A percentile compares a stretch with the other conserved stretches of the same genome.
These are phyloP conservation scores for Bipolaris gigantea DNA, from an alignment of 2,329 filamentous ascomycete species.

Conservation along the genomic window DNA sequence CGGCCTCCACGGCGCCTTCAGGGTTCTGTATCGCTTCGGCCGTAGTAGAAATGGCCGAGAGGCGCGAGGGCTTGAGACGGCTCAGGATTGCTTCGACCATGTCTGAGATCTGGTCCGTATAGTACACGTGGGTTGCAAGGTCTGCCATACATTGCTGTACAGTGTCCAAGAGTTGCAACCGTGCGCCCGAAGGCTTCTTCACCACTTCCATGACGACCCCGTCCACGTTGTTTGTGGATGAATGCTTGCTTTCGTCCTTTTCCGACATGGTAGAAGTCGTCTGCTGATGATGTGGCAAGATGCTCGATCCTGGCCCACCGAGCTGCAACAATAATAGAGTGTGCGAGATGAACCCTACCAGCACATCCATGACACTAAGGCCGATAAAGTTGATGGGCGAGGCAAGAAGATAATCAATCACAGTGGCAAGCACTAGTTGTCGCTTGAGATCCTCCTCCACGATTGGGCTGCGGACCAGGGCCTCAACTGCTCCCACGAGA, in stretches of 20 bases:
- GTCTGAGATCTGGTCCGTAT: slow-evolving; percentile 92
- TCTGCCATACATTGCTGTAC: slow-evolving; percentile 86
- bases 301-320: slow-evolving; percentile 47
- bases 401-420: slow-evolving; percentile 79
- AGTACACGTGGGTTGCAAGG: slow-evolving; percentile 92
- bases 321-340: slow-evolving; percentile 76
- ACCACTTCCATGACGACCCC: slow-evolving; percentile 46
- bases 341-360: slow-evolving; percentile 82
- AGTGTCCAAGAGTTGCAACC: slow-evolving; percentile 66
- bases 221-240: slow-evolving; percentile 22
- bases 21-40: slow-evolving; percentile 57
- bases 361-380: slow-evolving; percentile 91
- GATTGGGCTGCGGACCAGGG: slow-evolving; percentile 67
- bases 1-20: slow-evolving; percentile 51
- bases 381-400: slow-evolving; percentile 94
- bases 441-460: slow-evolving; percentile 71
- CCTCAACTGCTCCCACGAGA: slow-evolving; percentile 78
- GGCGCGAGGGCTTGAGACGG: slow-evolving; percentile 69
- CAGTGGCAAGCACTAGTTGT: slow-evolving; percentile 73
- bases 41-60: slow-evolving; percentile 48
- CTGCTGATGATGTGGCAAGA: slow-evolving; percentile 46
- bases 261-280: slow-evolving; percentile 30
- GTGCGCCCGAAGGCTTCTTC: slow-evolving; percentile 54
- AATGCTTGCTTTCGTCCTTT: slow-evolving; percentile 22
- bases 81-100: slow-evolving; percentile 83